phyloP scores from a whole-genome alignment of 1,284 basidiomycete species.

The Hortiboletus rubellus region DNA sequence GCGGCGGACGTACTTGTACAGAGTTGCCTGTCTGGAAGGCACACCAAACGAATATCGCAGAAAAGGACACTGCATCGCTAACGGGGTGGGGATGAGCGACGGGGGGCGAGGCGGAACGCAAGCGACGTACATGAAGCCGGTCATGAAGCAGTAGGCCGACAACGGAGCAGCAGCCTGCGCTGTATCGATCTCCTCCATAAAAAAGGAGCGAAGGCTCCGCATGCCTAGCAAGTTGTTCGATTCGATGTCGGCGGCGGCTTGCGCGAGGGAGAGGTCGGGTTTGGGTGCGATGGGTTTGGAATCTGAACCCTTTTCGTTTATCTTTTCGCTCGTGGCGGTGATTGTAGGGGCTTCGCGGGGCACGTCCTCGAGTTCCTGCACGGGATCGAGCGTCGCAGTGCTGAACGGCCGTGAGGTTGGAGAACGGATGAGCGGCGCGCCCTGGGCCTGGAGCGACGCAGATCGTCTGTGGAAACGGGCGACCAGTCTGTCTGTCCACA shows the following conservation, averaged over 20 bases:
- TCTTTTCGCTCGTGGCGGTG: not conserved
- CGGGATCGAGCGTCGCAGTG: slow-evolving; percentile 9
- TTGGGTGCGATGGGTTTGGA: not conserved
- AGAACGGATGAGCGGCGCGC: slow-evolving; percentile 15
- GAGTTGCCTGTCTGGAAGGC: slow-evolving; percentile 84
- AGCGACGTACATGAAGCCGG: slow-evolving; percentile 70
- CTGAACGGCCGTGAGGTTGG: slow-evolving; percentile 15
- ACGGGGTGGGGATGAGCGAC: not conserved
- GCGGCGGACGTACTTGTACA: slow-evolving; percentile 50
- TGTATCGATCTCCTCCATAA: slow-evolving; percentile 61
- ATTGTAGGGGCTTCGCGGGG: not conserved
- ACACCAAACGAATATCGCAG: slow-evolving; percentile 83
- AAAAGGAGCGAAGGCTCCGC: slow-evolving; percentile 24
- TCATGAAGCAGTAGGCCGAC: slow-evolving; percentile 82
- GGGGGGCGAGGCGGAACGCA: not conserved
- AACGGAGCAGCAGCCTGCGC: slow-evolving; percentile 58
- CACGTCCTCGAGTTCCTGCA: slow-evolving; percentile 9
- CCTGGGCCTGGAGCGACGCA: slow-evolving; percentile 16
- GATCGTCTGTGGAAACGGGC: slow-evolving; percentile 21
- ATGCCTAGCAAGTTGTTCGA: slow-evolving; percentile 4
- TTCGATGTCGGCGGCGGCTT: slow-evolving; percentile 12
- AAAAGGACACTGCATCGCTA: slow-evolving; percentile 75
- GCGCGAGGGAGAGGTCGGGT: not conserved
- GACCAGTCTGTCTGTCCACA: slow-evolving; percentile 20
- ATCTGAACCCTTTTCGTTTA: not conserved